Evolutionary conservation across 106 monocot species (phyloP).

Genomic region (Chionographis japonica): DNA sequence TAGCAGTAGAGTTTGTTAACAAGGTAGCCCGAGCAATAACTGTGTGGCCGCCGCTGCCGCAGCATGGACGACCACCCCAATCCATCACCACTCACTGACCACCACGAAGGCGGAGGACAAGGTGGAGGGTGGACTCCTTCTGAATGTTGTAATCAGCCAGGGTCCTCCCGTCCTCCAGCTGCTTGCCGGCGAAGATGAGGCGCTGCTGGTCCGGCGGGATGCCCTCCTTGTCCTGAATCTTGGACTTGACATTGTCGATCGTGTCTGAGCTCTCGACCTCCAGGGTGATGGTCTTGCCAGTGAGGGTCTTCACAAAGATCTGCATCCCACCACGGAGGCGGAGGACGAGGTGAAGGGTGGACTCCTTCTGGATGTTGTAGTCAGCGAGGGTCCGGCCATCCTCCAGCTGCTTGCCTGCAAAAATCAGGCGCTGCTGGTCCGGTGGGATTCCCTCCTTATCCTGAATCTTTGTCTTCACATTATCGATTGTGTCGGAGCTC

Average conservation of each 20-base stretch:
- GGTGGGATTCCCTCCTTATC: slow-evolving; percentile 10
- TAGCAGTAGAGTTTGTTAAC: too few species aligned
- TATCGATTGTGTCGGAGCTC: too few species aligned
- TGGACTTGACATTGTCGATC: slow-evolving; percentile 58
- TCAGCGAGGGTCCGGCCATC: slow-evolving; percentile 3
- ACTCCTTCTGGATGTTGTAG: slow-evolving; percentile 10
- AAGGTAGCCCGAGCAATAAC: too few species aligned
- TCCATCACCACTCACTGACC: too few species aligned
- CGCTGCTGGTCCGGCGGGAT: slow-evolving; percentile 72
- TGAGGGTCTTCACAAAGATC: slow-evolving; percentile 60
- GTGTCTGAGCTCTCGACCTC: slow-evolving; percentile 58
- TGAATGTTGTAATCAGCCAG: slow-evolving; percentile 57
- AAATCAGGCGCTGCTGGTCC: slow-evolving; percentile 9
- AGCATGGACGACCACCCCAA: too few species aligned
- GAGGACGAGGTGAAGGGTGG: slow-evolving; percentile 30
- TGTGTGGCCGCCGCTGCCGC: too few species aligned
- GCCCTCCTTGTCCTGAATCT: slow-evolving; percentile 75
- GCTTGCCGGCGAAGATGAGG: slow-evolving; percentile 70
- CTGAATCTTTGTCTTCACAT: too few species aligned
- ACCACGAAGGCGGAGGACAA: slow-evolving; percentile 36
- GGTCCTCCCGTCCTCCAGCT: slow-evolving; percentile 62
- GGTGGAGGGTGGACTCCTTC: slow-evolving; percentile 63
- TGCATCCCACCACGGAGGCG: slow-evolving; percentile 55
- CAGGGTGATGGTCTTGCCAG: slow-evolving; percentile 63
- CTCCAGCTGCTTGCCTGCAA: slow-evolving; percentile 7